Evolutionary conservation across 78 protist species (phyloP).

Genomic region (Acrasis kona): DNA sequence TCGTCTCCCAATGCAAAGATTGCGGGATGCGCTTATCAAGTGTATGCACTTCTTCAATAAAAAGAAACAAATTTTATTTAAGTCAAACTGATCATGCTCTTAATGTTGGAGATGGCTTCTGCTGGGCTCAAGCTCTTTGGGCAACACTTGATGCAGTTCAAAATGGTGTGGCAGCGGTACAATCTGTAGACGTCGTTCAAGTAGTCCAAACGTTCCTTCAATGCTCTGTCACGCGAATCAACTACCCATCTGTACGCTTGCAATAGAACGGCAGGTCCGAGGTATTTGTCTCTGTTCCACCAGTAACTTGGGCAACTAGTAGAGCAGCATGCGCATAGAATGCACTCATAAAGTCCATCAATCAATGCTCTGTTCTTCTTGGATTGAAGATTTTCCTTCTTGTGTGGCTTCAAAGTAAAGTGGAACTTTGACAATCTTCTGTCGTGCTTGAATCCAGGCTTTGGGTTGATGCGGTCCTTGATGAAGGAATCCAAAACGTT

Average conservation of each 20-base stretch:
- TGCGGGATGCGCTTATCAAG: no score
- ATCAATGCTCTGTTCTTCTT: slow-evolving; percentile 59
- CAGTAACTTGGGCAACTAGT: slow-evolving; percentile 83
- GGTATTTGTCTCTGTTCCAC: slow-evolving; percentile 60
- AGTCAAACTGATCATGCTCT: no score
- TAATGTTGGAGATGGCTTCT: slow-evolving; percentile 43
- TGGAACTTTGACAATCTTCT: background rate
- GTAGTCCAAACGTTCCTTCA: slow-evolving; percentile 9
- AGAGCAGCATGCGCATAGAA: slow-evolving; percentile 86
- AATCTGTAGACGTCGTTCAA: slow-evolving; percentile 32
- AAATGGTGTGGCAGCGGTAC: slow-evolving; percentile 87
- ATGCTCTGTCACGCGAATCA: slow-evolving; percentile 50
- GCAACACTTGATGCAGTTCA: slow-evolving; percentile 79
- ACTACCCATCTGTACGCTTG: slow-evolving; percentile 59
- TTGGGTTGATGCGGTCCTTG: no score
- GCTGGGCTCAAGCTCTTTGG: slow-evolving; percentile 65
- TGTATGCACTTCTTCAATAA: no score
- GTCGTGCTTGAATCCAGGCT: background rate
- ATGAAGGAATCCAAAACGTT: no score
- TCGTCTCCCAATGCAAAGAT: no score
- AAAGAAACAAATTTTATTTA: no score
- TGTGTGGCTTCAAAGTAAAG: background rate
- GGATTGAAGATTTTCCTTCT: background rate
- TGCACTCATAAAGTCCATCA: slow-evolving; percentile 89
- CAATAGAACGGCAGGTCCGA: slow-evolving; percentile 79